Percentiles rank a stretch among this genome's conserved stretches.
Conservation (phyloP, 192 early-diverging fungal genomes). For the Spinellus fusiger region DNA sequence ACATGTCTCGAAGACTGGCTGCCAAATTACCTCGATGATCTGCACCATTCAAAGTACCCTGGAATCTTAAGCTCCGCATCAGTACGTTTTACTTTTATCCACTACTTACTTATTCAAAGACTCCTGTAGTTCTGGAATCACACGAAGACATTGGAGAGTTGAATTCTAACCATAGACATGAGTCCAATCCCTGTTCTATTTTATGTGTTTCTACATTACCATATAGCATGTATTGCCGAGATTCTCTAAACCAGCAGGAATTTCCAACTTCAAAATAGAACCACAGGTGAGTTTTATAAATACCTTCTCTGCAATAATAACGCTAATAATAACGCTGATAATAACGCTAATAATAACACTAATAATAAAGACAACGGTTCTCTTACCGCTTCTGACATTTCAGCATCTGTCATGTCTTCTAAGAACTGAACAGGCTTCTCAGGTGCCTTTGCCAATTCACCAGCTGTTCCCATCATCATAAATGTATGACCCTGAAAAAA, state of each 20-base stretch:
- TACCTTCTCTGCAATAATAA: background rate
- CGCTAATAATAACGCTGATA: too few species aligned
- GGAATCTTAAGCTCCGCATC: constrained; percentile 29
- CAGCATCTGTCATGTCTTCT: constrained; percentile 89
- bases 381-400: constrained; percentile 78
- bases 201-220: constrained; percentile 24
- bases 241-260: constrained; percentile 88
- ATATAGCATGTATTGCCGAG: constrained; percentile 89
- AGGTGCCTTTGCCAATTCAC: constrained; percentile 87
- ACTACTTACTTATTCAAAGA: constrained; percentile 49
- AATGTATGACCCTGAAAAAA: constrained; percentile 35
- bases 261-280: constrained; percentile 56
- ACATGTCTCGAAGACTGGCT: constrained; percentile 65
- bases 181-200: background rate
- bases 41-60: constrained; percentile 36
- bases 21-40: constrained; percentile 63
- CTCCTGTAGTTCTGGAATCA: constrained; percentile 72
- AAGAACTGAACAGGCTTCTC: constrained; percentile 64
- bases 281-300: background rate
- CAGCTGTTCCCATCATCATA: constrained; percentile 95
- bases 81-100: background rate
- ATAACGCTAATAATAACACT: too few species aligned
- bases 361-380: too few species aligned
- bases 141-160: constrained; percentile 88
- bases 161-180: constrained; percentile 54